phyloP scores from a whole-genome alignment of 352 stramenopile species.

The Phytopythium cucurbitacearum region DNA sequence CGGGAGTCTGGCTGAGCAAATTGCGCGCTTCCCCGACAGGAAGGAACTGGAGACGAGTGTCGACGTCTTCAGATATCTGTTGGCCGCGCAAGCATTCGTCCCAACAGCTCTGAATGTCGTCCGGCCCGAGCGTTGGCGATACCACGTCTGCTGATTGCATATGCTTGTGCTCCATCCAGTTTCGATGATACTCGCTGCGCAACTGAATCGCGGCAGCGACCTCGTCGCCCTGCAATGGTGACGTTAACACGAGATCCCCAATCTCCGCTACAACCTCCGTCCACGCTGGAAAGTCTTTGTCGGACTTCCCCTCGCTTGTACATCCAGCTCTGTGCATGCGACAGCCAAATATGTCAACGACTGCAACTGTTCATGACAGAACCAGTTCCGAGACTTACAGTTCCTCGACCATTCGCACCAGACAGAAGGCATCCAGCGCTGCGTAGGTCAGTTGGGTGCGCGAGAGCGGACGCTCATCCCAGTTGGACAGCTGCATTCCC shows the following conservation, averaged over 20 bases:
- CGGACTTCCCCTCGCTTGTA: constrained; percentile 6
- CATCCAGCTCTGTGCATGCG: neutral
- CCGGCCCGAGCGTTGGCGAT: neutral
- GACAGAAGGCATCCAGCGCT: constrained; percentile 54
- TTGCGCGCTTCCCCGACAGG: constrained; percentile 1
- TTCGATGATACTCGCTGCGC: constrained; percentile 24
- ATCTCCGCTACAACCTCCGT: constrained; percentile 16
- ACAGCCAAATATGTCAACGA: neutral
- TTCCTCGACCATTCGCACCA: constrained; percentile 46
- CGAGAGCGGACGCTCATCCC: constrained; percentile 54
- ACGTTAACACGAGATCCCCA: constrained; percentile 16
- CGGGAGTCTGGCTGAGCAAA: constrained; percentile 21
- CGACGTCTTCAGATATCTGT: neutral
- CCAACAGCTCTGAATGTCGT: constrained; percentile 2
- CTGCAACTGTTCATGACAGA: neutral
- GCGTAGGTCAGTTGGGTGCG: constrained; percentile 46
- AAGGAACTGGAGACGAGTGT: constrained; percentile 1
- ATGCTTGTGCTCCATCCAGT: constrained; percentile 18
- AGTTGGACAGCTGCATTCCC: constrained; percentile 74
- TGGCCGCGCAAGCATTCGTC: neutral
- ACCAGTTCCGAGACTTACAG: constrained; percentile 26
- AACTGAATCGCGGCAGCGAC: constrained; percentile 18
- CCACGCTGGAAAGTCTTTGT: constrained; percentile 18
- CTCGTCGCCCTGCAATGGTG: constrained; percentile 15
- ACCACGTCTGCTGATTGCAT: too few relatives aligned